Evolutionary conservation across 306 rosid species (phyloP).

Genomic region (Gillenia trifoliata): DNA sequence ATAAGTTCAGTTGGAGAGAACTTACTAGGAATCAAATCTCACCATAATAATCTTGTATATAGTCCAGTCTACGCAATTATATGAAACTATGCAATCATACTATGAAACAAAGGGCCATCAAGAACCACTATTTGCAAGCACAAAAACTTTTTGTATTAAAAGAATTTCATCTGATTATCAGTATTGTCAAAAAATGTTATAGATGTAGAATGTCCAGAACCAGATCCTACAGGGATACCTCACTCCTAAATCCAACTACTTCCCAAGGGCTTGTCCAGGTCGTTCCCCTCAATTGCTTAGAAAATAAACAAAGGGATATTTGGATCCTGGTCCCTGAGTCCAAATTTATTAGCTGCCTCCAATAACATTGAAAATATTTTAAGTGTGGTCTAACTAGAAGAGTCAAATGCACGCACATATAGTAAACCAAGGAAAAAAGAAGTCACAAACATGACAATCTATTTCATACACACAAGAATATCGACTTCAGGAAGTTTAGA

Average conservation of each 20-base stretch:
- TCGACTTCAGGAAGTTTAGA: neutral
- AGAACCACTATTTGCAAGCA: neutral
- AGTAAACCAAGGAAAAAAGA: neutral
- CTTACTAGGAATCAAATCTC: slow-evolving; percentile 34
- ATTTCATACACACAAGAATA: neutral
- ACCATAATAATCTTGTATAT: slow-evolving; percentile 7
- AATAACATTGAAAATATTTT: neutral
- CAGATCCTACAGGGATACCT: neutral
- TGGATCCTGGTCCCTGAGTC: neutral
- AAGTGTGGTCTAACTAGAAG: neutral
- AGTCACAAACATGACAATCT: neutral
- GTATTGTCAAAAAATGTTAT: neutral
- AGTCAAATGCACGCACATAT: neutral
- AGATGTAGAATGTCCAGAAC: neutral
- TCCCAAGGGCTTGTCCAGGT: neutral
- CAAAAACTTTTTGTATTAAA: neutral
- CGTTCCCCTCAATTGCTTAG: neutral
- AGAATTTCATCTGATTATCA: neutral
- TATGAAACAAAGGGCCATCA: neutral
- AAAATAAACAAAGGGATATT: neutral
- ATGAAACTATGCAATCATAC: neutral
- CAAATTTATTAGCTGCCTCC: neutral
- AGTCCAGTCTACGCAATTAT: neutral
- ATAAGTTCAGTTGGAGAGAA: slow-evolving; percentile 32
- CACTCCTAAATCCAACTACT: neutral